Base-by-base conservation (phyloP, 768 basidiomycete species). In the Leccinum olivaceopallidum region DNA sequence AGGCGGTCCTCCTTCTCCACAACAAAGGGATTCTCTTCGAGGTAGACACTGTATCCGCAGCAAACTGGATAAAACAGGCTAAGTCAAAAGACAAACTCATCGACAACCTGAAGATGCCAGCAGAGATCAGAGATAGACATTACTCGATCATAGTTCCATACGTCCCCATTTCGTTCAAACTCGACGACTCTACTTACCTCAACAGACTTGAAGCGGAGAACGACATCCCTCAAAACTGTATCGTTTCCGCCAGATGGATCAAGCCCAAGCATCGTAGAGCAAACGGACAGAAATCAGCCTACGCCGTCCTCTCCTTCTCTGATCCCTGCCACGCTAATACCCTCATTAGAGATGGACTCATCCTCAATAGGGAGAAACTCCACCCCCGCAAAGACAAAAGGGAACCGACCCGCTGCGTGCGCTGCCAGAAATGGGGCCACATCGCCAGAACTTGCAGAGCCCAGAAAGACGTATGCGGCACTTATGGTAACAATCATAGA, bases 391-490 rank as follows among this genome's bases (percentile, higher is more conserved):
- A 58, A 18, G 58, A 58, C 6, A 58, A 53, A 8, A 44, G 14
- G 5, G 57, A 58, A 6, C 51, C 42, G 1, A 3, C 44, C 6
- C 2, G 51, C 4, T 58, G 57, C 20, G 10, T 44, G 5, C 8
- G 22, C 16, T 58, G 57, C 28, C 57, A 58, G 22, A 5, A 9
- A 2, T 58, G 50, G 51, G 42, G 57, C 5, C 57, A 58, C 39
- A 44, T 58, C 3, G 51, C 57, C 4, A n/a, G 18, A 7, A 22
- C 44, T 12, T 58, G 57, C 18, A 20, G n/a, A 22, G 18, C 26
- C 4, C 1, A 32, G 5, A n/a, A 26, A n/a, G 56, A 56, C 56
- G 10, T 14, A 2, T 56, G 42, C 14, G 39, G 4, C 10, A 7
- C 3, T 3, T 55, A 26, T 12, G 37, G 39, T 2, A 2, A 28